Evolutionary conservation across 208 protist species (phyloP), one percentile per base, ranked within the genome.

Genomic region (Trypanosoma scelopori): DNA sequence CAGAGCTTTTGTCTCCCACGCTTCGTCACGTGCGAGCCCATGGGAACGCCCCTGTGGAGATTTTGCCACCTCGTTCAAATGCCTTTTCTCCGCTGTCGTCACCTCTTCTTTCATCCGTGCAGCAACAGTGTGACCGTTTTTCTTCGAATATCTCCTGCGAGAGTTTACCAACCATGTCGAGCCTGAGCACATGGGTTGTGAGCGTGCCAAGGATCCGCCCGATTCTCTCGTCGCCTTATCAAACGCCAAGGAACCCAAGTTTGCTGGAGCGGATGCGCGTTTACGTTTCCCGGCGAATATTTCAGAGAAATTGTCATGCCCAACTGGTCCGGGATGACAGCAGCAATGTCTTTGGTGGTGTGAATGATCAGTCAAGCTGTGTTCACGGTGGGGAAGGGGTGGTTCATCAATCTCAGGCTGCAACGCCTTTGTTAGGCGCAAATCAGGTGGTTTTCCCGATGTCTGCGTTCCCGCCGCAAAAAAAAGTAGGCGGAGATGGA

Each of bases 21-120:
- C 7, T 49, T 12, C 32, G 5, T 42, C 20, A 3, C 35, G 15
- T 37, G 41, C 13, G 5, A 20, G 13, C 1, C 22, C 5, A 41
- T 42, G 22, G 18, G 18, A 3, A n/a, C 25, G 27, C 27, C 5
- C 12, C 27, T 11, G 20, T 7, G 11, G 58, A 64, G 30, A 64
- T 64, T 41, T 25, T 64, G 11, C 58, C 58, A 50, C 42, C 42
- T 4, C 41, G 28, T 11, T 64, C 58, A 27, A 42, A 64, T 41
- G 43, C 23, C n/a, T n/a, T n/a, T n/a, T n/a, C n/a, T n/a, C 13
- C 28, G 43, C 41, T 2, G 28, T 4, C 52, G 20, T 16, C 52
- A 57, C 25, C 15, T 43, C 27, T n/a, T 13, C 52, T 11, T 5
- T 22, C 30, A 25, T 57, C 23, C 0, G 49, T 5, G 7, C n/a